These are phyloP conservation scores for Coemansia sp. DNA, from an alignment of 192 early-diverging fungal genomes.

Conservation along the genomic window DNA sequence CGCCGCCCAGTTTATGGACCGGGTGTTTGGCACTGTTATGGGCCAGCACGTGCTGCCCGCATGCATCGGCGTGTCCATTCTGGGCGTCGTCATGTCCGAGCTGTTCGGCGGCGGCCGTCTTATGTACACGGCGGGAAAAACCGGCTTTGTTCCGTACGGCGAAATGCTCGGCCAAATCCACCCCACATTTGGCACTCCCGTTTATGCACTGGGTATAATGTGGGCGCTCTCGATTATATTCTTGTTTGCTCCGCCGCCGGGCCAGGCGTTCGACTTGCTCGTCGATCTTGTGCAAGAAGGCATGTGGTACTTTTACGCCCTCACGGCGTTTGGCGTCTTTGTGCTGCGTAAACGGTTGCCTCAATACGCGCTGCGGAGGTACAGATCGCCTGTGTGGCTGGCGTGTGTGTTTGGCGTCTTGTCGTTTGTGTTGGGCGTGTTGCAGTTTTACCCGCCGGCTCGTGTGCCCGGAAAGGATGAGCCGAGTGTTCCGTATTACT, in stretches of 20 bases:
- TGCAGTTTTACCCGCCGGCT: conserved; percentile 54
- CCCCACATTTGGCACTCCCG: conserved; percentile 48
- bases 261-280: conserved; percentile 59
- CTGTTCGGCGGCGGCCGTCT: conserved; percentile 55
- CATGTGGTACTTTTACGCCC: conserved; percentile 60
- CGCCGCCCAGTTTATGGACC: conserved; percentile 59
- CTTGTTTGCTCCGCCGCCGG: conserved; percentile 54
- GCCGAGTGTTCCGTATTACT: conserved; percentile 33
- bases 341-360: conserved; percentile 49
- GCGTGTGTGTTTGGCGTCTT: conserved; percentile 39
- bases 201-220: conserved; percentile 52
- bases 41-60: conserved; percentile 56
- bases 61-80: conserved; percentile 55
- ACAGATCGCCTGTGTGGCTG: conserved; percentile 36
- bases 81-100: conserved; percentile 56
- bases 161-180: conserved; percentile 45
- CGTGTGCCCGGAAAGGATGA: conserved; percentile 31
- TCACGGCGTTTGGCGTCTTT: conserved; percentile 58
- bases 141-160: conserved; percentile 57
- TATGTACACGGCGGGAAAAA: conserved; percentile 55
- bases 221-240: conserved; percentile 53
- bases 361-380: conserved; percentile 36
- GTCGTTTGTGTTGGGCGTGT: conserved; percentile 32
- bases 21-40: conserved; percentile 56
- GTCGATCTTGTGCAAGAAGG: conserved; percentile 59